Conservation (phyloP, 2,329 filamentous ascomycete genomes). For the Talaromyces sp. region DNA sequence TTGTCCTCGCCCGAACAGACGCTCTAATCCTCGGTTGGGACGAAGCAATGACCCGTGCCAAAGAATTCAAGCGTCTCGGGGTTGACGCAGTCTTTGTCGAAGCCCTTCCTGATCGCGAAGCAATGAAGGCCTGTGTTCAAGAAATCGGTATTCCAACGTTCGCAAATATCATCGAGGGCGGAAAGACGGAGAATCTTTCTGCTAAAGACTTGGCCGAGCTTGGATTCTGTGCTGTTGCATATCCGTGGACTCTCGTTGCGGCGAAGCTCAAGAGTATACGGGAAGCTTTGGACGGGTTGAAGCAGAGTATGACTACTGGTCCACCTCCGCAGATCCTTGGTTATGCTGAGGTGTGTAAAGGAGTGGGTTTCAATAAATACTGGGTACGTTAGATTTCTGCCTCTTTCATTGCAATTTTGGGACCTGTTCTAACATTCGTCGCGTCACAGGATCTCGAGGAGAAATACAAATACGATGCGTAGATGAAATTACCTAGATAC, state of each 20-base stretch:
- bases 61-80: conserved; percentile 39
- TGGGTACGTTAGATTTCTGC: conserved; percentile 28
- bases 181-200: conserved; percentile 38
- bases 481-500: background rate
- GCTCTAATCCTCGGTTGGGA: conserved; percentile 31
- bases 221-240: conserved; percentile 30
- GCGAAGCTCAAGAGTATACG: conserved; percentile 21
- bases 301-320: conserved; percentile 42
- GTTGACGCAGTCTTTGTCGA: conserved; percentile 44
- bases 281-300: conserved; percentile 36
- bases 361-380: conserved; percentile 48
- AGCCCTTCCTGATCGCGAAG: conserved; percentile 38
- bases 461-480: conserved; percentile 4
- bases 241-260: conserved; percentile 18
- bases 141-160: conserved; percentile 40
- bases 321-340: conserved; percentile 44
- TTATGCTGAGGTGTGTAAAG: conserved; percentile 46
- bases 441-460: conserved; percentile 10
- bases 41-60: conserved; percentile 37
- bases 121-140: conserved; percentile 33
- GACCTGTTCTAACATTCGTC: background rate
- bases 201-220: conserved; percentile 38
- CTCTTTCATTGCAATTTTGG: background rate
- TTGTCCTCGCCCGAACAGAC: conserved; percentile 35
- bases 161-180: conserved; percentile 47